A percentile compares a stretch with the other conserved stretches of the same genome.
Evolutionary conservation across 1,139 yeast genomes (phyloP).

Genomic region (Blastobotrys petasosporus): DNA sequence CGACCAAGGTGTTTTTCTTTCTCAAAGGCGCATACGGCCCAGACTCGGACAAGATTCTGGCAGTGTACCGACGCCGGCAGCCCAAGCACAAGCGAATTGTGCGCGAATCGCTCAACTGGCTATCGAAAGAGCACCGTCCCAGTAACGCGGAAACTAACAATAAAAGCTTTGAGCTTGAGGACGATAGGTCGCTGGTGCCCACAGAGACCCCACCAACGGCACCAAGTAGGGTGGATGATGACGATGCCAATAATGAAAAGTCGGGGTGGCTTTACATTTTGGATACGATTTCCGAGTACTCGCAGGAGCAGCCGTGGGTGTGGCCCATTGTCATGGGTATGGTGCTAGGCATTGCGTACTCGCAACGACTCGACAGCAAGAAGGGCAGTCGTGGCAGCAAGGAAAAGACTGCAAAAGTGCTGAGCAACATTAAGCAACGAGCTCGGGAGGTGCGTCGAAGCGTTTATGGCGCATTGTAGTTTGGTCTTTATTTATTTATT

Average conservation of each 20-base stretch:
- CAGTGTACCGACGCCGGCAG: conserved; percentile 16
- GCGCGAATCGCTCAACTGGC: conserved; percentile 9
- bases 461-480: neutral
- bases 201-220: no score
- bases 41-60: conserved; percentile 13
- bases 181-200: conserved; percentile 3
- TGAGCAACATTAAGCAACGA: conserved; percentile 9
- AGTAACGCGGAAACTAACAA: neutral
- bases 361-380: conserved; percentile 14
- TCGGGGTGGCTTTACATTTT: conserved; percentile 25
- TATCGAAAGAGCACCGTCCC: conserved; percentile 1
- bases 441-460: conserved; percentile 4
- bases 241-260: conserved; percentile 22
- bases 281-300: conserved; percentile 11
- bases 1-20: conserved; percentile 16
- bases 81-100: conserved; percentile 19
- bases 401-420: conserved; percentile 8
- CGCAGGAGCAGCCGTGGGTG: conserved; percentile 13
- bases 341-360: conserved; percentile 17
- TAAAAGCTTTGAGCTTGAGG: conserved; percentile 2
- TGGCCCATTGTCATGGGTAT: conserved; percentile 21
- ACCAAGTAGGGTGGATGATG: conserved; percentile 15
- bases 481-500: no score
- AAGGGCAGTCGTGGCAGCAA: neutral
- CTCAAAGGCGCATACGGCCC: conserved; percentile 12